These are phyloP conservation scores for Penicillium olsonii DNA, from an alignment of 2,329 filamentous ascomycete genomes.

Conservation along the genomic window DNA sequence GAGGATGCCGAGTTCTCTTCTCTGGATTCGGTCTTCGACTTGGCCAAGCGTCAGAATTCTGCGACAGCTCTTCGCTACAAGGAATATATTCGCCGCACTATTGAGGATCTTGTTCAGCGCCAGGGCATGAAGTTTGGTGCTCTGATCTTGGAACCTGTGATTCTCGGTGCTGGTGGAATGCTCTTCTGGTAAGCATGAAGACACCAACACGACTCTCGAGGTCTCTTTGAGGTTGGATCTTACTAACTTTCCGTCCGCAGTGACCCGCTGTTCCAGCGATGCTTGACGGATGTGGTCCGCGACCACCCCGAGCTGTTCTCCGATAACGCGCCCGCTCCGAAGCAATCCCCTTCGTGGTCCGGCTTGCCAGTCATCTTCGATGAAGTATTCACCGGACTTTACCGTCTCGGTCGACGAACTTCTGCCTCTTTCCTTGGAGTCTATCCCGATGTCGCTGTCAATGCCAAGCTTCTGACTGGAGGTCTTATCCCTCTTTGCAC, in stretches of 20 bases:
- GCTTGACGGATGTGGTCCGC: conserved; percentile 68
- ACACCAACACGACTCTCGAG: too few relatives aligned
- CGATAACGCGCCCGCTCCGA: conserved; percentile 13
- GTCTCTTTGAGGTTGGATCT: too few relatives aligned
- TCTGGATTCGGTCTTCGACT: conserved; percentile 62
- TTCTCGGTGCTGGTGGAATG: conserved; percentile 84
- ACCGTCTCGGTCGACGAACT: conserved; percentile 73
- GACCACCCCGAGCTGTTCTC: conserved; percentile 59
- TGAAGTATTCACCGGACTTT: conserved; percentile 84
- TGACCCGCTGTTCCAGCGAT: conserved; percentile 78
- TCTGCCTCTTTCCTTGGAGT: conserved; percentile 69
- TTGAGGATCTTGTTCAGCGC: conserved; percentile 55
- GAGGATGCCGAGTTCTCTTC: conserved; percentile 47
- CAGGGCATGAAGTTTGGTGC: conserved; percentile 71
- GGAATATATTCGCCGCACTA: conserved; percentile 57
- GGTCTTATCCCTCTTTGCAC: conserved; percentile 75
- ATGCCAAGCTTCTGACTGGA: conserved; percentile 82
- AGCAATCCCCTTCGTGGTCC: conserved; percentile 55
- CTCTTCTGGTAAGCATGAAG: conserved; percentile 65
- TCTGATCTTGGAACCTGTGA: conserved; percentile 75
- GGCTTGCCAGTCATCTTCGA: conserved; percentile 80
- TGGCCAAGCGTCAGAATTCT: conserved; percentile 51
- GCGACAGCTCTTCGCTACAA: conserved; percentile 57
- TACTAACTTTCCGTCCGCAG: too few relatives aligned
- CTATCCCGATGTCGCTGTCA: conserved; percentile 73